Evolutionary conservation across 331 rosid genomes (phyloP).

Genomic region (Saraca asoca): DNA sequence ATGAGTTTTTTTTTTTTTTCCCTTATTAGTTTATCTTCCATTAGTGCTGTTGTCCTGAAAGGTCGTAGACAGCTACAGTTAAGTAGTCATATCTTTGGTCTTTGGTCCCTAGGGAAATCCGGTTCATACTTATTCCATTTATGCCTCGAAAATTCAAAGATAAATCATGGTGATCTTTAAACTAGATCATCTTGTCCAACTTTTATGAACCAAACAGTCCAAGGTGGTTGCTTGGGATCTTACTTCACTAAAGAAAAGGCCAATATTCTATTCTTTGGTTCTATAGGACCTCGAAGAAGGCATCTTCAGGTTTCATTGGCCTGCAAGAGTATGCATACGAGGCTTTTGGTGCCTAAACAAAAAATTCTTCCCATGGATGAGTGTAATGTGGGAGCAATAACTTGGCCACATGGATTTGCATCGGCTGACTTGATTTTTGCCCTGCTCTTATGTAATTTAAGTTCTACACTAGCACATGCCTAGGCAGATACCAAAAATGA

Average conservation of each 20-base stretch:
- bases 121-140: slow-evolving; percentile 45
- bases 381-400: slow-evolving; percentile 46
- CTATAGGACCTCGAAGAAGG: slow-evolving; percentile 43
- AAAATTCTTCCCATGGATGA: slow-evolving; percentile 55
- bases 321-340: slow-evolving; percentile 55
- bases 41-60: slow-evolving; percentile 50
- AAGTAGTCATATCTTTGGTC: slow-evolving; percentile 61
- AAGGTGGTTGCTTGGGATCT: slow-evolving; percentile 51
- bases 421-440: slow-evolving; percentile 72
- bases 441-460: slow-evolving; percentile 55
- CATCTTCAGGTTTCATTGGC: slow-evolving; percentile 55
- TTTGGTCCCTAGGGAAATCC: slow-evolving; percentile 53
- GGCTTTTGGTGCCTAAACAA: slow-evolving; percentile 54
- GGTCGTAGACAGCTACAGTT: slow-evolving; percentile 48
- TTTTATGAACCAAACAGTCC: slow-evolving; percentile 46
- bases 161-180: slow-evolving; percentile 44
- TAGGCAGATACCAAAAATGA: slow-evolving; percentile 46
- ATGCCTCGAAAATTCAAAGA: slow-evolving; percentile 37
- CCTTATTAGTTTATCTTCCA: slow-evolving; percentile 47
- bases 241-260: slow-evolving; percentile 55
- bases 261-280: slow-evolving; percentile 34
- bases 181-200: slow-evolving; percentile 43
- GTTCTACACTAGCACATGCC: slow-evolving; percentile 58
- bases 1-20: slow-evolving; percentile 52
- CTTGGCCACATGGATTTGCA: slow-evolving; percentile 62